Evolutionary conservation across 2,329 filamentous ascomycete genomes (phyloP).

Genomic region (Pseudogymnoascus sp.): DNA sequence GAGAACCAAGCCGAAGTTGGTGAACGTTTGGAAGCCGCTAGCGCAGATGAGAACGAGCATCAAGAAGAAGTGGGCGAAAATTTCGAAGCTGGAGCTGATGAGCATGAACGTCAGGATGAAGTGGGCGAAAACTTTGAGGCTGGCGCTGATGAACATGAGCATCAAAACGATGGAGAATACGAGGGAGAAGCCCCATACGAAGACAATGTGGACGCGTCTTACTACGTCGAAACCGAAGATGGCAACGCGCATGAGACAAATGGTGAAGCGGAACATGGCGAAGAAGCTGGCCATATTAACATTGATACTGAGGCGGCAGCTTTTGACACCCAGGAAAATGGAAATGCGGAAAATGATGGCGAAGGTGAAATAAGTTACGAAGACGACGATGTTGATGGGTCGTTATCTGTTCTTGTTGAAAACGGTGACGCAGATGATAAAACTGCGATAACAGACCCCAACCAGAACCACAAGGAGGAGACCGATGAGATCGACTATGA

Average conservation of each 20-base stretch:
- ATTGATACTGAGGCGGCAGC: background rate
- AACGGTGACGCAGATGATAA: conserved; percentile 29
- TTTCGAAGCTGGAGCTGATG: conserved; percentile 1
- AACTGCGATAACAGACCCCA: conserved; percentile 28
- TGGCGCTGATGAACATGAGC: conserved; percentile 7
- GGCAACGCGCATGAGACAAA: background rate
- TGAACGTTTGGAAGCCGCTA: background rate
- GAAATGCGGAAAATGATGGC: conserved; percentile 16
- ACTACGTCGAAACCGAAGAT: background rate
- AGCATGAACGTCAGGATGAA: background rate
- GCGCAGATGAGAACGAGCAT: background rate
- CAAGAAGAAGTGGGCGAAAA: background rate
- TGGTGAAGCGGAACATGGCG: background rate
- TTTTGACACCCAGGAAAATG: conserved; percentile 8
- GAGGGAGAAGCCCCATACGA: background rate
- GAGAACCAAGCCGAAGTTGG: background rate
- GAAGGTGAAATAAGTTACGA: conserved; percentile 34
- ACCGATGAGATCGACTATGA: conserved; percentile 33
- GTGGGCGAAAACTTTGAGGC: conserved; percentile 6
- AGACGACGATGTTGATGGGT: conserved; percentile 18
- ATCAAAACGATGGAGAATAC: conserved; percentile 10
- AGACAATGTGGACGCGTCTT: background rate
- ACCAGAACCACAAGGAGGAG: conserved; percentile 20
- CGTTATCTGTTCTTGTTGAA: conserved; percentile 16
- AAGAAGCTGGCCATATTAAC: background rate